phyloP scores from a whole-genome alignment of 78 protist genomes.

The Dictyostelium firmibasis region DNA sequence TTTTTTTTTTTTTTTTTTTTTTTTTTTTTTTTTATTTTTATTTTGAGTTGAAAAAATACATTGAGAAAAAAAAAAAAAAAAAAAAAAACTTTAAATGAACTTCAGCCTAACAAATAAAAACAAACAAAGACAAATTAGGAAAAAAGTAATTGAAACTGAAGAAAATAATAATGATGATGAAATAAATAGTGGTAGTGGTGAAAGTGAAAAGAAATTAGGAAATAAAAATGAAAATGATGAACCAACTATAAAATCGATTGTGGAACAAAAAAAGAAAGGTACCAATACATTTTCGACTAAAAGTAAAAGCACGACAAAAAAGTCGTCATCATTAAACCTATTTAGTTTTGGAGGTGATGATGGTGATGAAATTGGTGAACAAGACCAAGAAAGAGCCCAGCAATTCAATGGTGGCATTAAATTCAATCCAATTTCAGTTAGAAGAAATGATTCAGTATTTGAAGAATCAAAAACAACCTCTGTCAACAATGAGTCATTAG shows the following conservation, averaged over 20 bases:
- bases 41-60: no score
- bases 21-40: neutral
- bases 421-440: neutral
- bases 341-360: slow-evolving; percentile 22
- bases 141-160: neutral
- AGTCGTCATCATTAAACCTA: neutral
- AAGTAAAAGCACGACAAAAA: neutral
- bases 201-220: neutral
- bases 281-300: neutral
- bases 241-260: neutral
- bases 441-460: neutral
- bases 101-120: neutral
- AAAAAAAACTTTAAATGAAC: neutral
- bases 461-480: neutral
- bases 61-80: neutral
- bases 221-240: neutral
- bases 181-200: neutral
- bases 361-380: neutral
- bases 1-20: neutral
- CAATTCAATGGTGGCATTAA: neutral
- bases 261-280: neutral
- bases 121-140: neutral
- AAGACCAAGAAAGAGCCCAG: neutral
- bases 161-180: neutral
- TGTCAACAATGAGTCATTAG: neutral